A percentile compares a stretch with the other conserved stretches of the same genome.
phyloP scores from a whole-genome alignment of 768 basidiomycete species.

The Daedaleopsis nitida region DNA sequence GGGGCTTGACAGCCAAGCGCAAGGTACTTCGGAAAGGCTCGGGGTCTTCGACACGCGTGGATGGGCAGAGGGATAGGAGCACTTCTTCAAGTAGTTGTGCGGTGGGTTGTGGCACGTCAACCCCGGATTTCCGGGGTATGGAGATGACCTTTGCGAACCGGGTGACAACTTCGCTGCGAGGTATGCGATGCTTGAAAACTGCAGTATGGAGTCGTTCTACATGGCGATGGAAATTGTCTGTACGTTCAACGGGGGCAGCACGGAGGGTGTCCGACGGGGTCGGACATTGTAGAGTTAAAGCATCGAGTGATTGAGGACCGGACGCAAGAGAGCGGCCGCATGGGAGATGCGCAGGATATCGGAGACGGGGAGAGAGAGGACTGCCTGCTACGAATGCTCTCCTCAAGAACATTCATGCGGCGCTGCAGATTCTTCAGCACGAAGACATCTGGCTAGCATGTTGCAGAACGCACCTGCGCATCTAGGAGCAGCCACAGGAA shows the following conservation, averaged over 20 bases:
- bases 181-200: neutral
- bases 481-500: neutral
- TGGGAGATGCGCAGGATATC: constrained; percentile 43
- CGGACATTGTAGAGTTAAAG: neutral
- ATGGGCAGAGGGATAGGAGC: neutral
- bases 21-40: constrained; percentile 1
- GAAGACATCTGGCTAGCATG: neutral
- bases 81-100: neutral
- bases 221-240: neutral
- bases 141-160: neutral
- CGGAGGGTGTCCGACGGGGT: neutral
- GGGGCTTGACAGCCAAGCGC: constrained; percentile 17
- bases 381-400: constrained; percentile 31
- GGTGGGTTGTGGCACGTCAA: neutral
- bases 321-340: constrained; percentile 43
- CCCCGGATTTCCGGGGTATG: neutral
- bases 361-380: constrained; percentile 33
- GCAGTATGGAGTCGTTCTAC: neutral
- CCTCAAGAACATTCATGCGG: constrained; percentile 69
- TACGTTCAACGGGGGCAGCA: neutral
- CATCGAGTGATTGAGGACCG: neutral
- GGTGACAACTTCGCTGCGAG: neutral
- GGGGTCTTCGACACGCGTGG: neutral
- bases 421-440: neutral
- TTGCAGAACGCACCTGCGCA: constrained; percentile 9